Percentiles rank a stretch among this genome's conserved stretches.
Evolutionary conservation across 176 grass and related monocot species (phyloP).

Genomic region (Saccharum spontaneum): DNA sequence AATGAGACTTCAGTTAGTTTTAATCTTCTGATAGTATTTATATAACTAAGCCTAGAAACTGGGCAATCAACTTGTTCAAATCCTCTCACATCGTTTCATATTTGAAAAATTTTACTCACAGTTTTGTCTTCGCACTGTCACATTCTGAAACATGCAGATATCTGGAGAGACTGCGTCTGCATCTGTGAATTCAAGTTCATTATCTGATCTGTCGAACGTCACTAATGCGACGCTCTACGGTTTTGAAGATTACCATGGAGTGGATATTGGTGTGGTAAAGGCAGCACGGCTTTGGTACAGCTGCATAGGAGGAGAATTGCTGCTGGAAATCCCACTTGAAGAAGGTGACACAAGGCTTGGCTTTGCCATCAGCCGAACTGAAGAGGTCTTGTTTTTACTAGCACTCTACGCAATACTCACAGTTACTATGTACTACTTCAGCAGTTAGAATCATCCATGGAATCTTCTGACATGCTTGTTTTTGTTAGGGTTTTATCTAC

Average conservation of each 20-base stretch:
- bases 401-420: background rate
- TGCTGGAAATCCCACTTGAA: slow-evolving; percentile 61
- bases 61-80: background rate
- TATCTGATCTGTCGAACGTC: slow-evolving; percentile 62
- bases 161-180: slow-evolving; percentile 72
- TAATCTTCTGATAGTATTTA: background rate
- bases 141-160: slow-evolving; percentile 52
- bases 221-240: slow-evolving; percentile 72
- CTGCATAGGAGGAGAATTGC: slow-evolving; percentile 55
- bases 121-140: background rate
- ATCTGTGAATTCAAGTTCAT: slow-evolving; percentile 65
- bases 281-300: slow-evolving; percentile 77
- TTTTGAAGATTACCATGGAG: slow-evolving; percentile 83
- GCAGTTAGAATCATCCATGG: background rate
- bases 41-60: background rate
- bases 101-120: background rate
- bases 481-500: slow-evolving; percentile 78
- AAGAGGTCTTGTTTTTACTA: slow-evolving; percentile 52
- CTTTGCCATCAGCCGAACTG: slow-evolving; percentile 70
- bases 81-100: background rate
- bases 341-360: slow-evolving; percentile 72
- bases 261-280: slow-evolving; percentile 84
- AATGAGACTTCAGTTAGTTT: slow-evolving; percentile 4
- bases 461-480: background rate
- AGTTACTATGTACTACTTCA: background rate